phyloP scores from a whole-genome alignment of 345 rosid species.

The Rubroshorea leprosula region DNA sequence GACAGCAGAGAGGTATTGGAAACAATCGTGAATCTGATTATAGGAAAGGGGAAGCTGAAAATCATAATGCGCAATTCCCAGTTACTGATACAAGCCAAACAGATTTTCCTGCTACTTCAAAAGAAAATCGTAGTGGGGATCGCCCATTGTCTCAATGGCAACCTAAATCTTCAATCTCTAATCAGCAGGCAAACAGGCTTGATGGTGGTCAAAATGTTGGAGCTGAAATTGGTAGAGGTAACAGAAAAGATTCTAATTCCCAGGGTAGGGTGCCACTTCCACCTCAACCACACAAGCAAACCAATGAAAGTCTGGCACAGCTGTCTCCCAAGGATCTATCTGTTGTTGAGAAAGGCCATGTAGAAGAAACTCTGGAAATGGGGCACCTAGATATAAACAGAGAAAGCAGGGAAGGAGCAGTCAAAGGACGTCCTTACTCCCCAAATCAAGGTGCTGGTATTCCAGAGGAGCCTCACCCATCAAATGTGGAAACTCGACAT shows the following conservation, averaged over 20 bases:
- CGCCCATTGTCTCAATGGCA: slow-evolving; percentile 60
- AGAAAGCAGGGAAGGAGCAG: slow-evolving; percentile 37
- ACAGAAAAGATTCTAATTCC: slow-evolving; percentile 35
- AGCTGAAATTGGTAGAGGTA: slow-evolving; percentile 33
- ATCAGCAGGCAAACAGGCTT: slow-evolving; percentile 31
- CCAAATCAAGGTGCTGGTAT: slow-evolving; percentile 32
- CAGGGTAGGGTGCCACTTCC: slow-evolving; percentile 21
- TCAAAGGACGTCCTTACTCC: slow-evolving; percentile 31
- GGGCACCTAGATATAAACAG: slow-evolving; percentile 41
- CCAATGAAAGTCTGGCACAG: slow-evolving; percentile 16
- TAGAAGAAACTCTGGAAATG: slow-evolving; percentile 28
- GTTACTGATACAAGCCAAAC: slow-evolving; percentile 39
- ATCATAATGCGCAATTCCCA: slow-evolving; percentile 27
- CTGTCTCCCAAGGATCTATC: slow-evolving; percentile 20
- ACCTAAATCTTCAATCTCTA: slow-evolving; percentile 38
- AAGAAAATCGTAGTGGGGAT: slow-evolving; percentile 61
- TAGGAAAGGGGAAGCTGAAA: slow-evolving; percentile 47
- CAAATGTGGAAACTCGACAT: slow-evolving; percentile 30
- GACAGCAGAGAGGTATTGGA: slow-evolving; percentile 48
- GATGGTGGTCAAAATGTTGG: slow-evolving; percentile 32
- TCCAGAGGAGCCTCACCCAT: slow-evolving; percentile 22
- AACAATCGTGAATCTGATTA: slow-evolving; percentile 41
- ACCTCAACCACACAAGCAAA: slow-evolving; percentile 25
- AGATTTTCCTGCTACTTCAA: slow-evolving; percentile 36
- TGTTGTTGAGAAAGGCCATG: slow-evolving; percentile 18